Conservation (phyloP, 257 asterid genomes). For the Capsicum chinense region DNA sequence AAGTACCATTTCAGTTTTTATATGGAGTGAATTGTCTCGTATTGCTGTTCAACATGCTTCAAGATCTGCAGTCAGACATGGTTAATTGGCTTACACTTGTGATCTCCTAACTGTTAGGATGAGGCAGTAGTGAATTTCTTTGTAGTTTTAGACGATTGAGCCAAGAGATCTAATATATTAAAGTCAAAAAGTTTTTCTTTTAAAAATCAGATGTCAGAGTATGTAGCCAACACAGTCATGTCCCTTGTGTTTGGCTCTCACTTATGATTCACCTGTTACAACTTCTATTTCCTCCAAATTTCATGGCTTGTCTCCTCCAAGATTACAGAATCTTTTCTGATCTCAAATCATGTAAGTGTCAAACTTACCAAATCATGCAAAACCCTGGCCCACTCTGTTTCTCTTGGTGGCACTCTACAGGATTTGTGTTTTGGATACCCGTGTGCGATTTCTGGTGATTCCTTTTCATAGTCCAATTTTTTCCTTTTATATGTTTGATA, state of each 20-base stretch:
- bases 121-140: neutral
- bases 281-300: neutral
- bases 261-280: neutral
- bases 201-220: neutral
- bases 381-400: neutral
- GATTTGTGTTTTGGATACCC: neutral
- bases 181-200: neutral
- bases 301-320: neutral
- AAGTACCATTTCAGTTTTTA: neutral
- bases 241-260: neutral
- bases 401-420: neutral
- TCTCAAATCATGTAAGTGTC: neutral
- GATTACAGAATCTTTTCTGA: neutral
- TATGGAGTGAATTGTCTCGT: neutral
- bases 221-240: neutral
- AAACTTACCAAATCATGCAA: neutral
- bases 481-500: neutral
- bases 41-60: conserved; percentile 1
- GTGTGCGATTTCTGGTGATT: neutral
- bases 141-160: neutral
- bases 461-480: neutral
- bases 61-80: neutral
- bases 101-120: neutral
- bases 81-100: neutral
- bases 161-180: conserved; percentile 8